These are phyloP conservation scores for Pyrenophora teres DNA, from an alignment of 2,329 filamentous ascomycete species.

Conservation along the genomic window DNA sequence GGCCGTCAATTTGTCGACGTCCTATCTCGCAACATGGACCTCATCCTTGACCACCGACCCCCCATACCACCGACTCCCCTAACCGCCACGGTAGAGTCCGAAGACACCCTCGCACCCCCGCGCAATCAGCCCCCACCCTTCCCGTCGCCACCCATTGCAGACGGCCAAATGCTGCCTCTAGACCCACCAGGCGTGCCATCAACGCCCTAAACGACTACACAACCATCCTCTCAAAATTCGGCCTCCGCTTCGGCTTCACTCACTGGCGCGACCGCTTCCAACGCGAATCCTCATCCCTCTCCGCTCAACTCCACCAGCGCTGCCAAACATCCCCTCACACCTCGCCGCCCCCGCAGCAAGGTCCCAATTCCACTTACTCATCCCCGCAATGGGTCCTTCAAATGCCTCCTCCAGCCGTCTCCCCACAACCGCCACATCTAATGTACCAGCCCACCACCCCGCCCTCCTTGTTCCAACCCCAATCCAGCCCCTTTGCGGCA, in stretches of 20 bases:
- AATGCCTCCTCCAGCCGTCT: slow-evolving; percentile 23
- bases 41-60: slow-evolving; percentile 48
- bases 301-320: slow-evolving; percentile 50
- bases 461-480: slow-evolving; percentile 33
- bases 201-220: slow-evolving; percentile 55
- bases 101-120: slow-evolving; percentile 47
- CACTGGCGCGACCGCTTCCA: slow-evolving; percentile 57
- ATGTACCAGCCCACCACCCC: slow-evolving; percentile 40
- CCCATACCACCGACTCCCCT: slow-evolving; percentile 48
- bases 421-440: slow-evolving; percentile 30
- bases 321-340: slow-evolving; percentile 30
- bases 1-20: slow-evolving; percentile 62
- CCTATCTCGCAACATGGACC: slow-evolving; percentile 59
- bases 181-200: slow-evolving; percentile 50
- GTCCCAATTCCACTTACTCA: slow-evolving; percentile 19
- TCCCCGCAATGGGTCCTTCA: slow-evolving; percentile 33
- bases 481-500: slow-evolving; percentile 35
- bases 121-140: slow-evolving; percentile 37
- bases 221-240: slow-evolving; percentile 52
- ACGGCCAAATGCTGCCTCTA: slow-evolving; percentile 32
- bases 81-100: slow-evolving; percentile 29
- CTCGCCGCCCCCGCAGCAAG: slow-evolving; percentile 20
- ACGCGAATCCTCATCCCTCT: slow-evolving; percentile 49
- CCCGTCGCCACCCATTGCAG: slow-evolving; percentile 32
- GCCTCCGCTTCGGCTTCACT: slow-evolving; percentile 55